Percentiles rank a stretch among this genome's conserved stretches.
Conservation (phyloP, 1,139 yeast genomes). For the Debaryomyces udenii region DNA sequence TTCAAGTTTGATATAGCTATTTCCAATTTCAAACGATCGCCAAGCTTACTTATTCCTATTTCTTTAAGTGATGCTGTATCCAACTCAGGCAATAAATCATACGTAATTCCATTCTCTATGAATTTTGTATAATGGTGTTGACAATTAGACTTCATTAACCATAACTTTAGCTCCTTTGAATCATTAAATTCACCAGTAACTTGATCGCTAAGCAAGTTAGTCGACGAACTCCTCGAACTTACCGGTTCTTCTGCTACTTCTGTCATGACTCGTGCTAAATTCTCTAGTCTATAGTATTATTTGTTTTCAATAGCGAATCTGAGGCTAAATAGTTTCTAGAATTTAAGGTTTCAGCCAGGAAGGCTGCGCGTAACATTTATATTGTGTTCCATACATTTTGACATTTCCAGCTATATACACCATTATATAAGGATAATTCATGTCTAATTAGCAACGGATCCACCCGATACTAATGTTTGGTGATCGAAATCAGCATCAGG, state of each 20-base stretch:
- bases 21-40: conserved; percentile 75
- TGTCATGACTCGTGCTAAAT: not conserved
- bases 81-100: conserved; percentile 62
- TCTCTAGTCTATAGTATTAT: too few species aligned
- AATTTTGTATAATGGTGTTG: conserved; percentile 40
- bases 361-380: conserved; percentile 8
- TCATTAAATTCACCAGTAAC: conserved; percentile 3
- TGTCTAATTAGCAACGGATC: conserved; percentile 8
- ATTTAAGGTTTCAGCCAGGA: conserved; percentile 7
- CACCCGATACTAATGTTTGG: conserved; percentile 43
- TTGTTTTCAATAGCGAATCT: too few species aligned
- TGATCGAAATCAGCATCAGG: conserved; percentile 57
- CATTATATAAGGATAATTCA: not conserved
- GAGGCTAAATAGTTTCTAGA: conserved; percentile 1
- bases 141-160: conserved; percentile 42
- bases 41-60: conserved; percentile 74
- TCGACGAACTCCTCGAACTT: not conserved
- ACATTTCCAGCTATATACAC: conserved; percentile 4
- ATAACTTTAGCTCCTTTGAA: conserved; percentile 32
- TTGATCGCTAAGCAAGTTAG: conserved; percentile 2
- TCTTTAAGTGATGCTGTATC: conserved; percentile 73
- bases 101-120: conserved; percentile 55
- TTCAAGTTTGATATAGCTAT: conserved; percentile 52
- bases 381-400: conserved; percentile 4
- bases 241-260: not conserved